Evolutionary conservation across 148 eudicot species (phyloP).

Genomic region (Chenopodium berlandieri): DNA sequence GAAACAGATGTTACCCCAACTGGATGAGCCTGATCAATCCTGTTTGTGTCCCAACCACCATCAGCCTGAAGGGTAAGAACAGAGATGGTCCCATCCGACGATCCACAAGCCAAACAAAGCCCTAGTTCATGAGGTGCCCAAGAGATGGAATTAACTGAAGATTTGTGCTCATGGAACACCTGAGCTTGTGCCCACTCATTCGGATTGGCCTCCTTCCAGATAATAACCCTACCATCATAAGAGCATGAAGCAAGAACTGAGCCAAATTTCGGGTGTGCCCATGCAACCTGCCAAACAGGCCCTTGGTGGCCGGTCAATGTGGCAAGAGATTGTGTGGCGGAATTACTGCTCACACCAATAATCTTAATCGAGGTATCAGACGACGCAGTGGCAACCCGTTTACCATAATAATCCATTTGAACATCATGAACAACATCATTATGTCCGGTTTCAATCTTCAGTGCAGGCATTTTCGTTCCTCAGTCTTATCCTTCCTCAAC

Average conservation of each 20-base stretch:
- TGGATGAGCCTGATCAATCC: conserved; percentile 89
- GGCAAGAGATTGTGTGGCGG: conserved; percentile 62
- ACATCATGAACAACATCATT: conserved; percentile 80
- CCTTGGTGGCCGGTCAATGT: conserved; percentile 82
- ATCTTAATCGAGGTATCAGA: conserved; percentile 72
- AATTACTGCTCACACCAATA: conserved; percentile 51
- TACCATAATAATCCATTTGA: conserved; percentile 90
- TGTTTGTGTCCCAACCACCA: conserved; percentile 82
- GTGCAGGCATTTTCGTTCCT: conserved; percentile 56
- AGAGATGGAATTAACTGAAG: conserved; percentile 83
- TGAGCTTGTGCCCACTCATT: conserved; percentile 83
- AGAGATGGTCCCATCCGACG: conserved; percentile 86
- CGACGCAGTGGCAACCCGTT: conserved; percentile 82
- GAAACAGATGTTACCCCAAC: conserved; percentile 94
- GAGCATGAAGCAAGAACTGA: conserved; percentile 84
- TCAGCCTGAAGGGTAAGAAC: conserved; percentile 66
- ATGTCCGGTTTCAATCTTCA: conserved; percentile 84
- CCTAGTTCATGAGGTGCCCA: conserved; percentile 96
- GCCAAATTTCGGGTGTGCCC: conserved; percentile 96
- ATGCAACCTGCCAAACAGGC: conserved; percentile 91
- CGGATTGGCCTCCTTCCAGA: conserved; percentile 90
- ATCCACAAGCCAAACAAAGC: conserved; percentile 84
- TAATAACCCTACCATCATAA: conserved; percentile 82
- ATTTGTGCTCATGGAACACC: conserved; percentile 72
- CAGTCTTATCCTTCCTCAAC: not conserved